Evolutionary conservation across 148 eudicot genomes (phyloP).

Genomic region (Talinum fruticosum): DNA sequence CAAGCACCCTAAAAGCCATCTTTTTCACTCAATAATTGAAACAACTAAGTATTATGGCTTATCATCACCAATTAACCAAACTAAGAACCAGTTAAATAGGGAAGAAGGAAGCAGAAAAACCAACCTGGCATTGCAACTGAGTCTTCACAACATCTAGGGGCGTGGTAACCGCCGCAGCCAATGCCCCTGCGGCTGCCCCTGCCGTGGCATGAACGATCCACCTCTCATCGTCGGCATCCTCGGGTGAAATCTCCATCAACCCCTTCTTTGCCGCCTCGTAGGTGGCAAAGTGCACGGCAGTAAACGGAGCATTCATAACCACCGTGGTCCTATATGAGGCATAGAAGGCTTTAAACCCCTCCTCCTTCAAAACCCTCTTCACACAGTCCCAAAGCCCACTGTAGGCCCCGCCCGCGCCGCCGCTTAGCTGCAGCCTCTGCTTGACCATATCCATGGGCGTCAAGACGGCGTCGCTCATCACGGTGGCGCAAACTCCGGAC

Average conservation of each 20-base stretch:
- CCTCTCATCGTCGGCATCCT: slow-evolving; percentile 58
- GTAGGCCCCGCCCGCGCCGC: slow-evolving; percentile 54
- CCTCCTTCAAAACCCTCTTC: slow-evolving; percentile 63
- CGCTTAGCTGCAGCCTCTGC: slow-evolving; percentile 79
- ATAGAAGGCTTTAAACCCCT: slow-evolving; percentile 75
- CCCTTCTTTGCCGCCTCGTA: slow-evolving; percentile 89
- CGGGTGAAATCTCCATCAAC: slow-evolving; percentile 55
- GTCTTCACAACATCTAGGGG: slow-evolving; percentile 98
- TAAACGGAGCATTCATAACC: slow-evolving; percentile 86
- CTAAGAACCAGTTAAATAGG: background rate
- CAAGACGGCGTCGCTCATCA: slow-evolving; percentile 86
- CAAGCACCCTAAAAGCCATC: slow-evolving; percentile 4
- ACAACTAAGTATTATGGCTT: background rate
- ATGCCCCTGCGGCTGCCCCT: slow-evolving; percentile 89
- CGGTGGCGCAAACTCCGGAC: slow-evolving; percentile 79
- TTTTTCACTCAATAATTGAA: background rate
- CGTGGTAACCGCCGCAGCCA: slow-evolving; percentile 73
- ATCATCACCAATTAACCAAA: background rate
- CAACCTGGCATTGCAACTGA: slow-evolving; percentile 93
- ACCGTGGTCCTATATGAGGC: slow-evolving; percentile 91
- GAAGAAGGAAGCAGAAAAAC: slow-evolving; percentile 1
- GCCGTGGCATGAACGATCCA: slow-evolving; percentile 85
- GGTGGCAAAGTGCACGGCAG: slow-evolving; percentile 85
- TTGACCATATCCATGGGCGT: slow-evolving; percentile 98
- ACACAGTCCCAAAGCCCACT: slow-evolving; percentile 74